Conservation (phyloP, 225 moss, liverwort and hornwort species). For the Marchantia polymorpha region DNA sequence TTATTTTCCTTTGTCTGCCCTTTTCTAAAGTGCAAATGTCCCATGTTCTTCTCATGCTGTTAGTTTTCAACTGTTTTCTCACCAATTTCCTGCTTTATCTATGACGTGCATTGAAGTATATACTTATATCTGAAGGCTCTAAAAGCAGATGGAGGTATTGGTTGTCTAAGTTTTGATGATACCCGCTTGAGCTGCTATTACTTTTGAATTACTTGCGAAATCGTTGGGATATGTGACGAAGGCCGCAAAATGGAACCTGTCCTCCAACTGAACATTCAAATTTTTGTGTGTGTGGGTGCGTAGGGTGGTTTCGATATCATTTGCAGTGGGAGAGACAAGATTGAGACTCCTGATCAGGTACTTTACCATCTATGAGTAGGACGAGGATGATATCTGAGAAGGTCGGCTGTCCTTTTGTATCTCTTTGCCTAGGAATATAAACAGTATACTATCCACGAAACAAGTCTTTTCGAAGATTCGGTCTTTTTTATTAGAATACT, state of each 20-base stretch:
- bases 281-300: not conserved
- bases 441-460: too few relatives aligned
- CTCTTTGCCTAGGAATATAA: too few relatives aligned
- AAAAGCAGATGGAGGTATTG: not conserved
- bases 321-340: slow-evolving; percentile 89
- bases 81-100: not conserved
- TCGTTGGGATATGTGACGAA: not conserved
- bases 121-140: too few relatives aligned
- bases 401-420: too few relatives aligned
- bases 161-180: not conserved
- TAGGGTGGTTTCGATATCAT: slow-evolving; percentile 96
- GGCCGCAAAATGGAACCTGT: not conserved
- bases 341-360: slow-evolving; percentile 76
- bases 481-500: too few relatives aligned
- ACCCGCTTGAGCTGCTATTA: too few relatives aligned
- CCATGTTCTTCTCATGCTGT: not conserved
- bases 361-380: not conserved
- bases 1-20: not conserved
- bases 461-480: too few relatives aligned
- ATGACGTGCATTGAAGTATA: not conserved
- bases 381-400: too few relatives aligned
- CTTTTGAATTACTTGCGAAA: not conserved
- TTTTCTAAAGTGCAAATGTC: not conserved
- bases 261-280: not conserved
- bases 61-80: not conserved